phyloP scores from a whole-genome alignment of 192 early-diverging fungal species.

The Mortierella antarctica region DNA sequence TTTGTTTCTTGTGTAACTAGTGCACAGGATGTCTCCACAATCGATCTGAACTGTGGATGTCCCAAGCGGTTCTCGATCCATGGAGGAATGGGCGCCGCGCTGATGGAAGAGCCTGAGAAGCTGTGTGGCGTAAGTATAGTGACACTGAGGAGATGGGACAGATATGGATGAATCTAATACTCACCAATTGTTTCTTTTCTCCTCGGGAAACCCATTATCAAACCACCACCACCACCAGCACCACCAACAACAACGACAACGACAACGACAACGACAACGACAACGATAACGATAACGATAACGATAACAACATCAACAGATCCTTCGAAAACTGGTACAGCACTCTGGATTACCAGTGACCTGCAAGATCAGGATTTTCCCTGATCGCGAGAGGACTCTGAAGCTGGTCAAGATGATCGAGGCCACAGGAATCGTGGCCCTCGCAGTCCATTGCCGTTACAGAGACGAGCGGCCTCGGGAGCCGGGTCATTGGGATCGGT shows the following conservation, averaged over 20 bases:
- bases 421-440: conserved; percentile 84
- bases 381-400: conserved; percentile 81
- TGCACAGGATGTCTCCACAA: conserved; percentile 84
- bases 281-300: conserved; percentile 19
- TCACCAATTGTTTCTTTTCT: conserved; percentile 14
- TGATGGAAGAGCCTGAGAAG: conserved; percentile 86
- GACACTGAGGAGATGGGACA: neutral
- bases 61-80: conserved; percentile 95
- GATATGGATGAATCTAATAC: neutral
- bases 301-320: conserved; percentile 46
- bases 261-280: no score
- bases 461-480: conserved; percentile 80
- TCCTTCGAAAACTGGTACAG: conserved; percentile 77
- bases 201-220: conserved; percentile 6
- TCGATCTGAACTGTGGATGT: conserved; percentile 99
- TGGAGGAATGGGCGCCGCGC: conserved; percentile 93
- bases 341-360: conserved; percentile 83
- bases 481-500: conserved; percentile 86
- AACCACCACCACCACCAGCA: no score
- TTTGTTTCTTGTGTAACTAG: conserved; percentile 50
- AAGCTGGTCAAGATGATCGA: conserved; percentile 85
- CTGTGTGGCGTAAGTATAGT: conserved; percentile 68
- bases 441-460: conserved; percentile 91
- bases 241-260: no score
- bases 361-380: conserved; percentile 66